Percentiles rank a stretch among this genome's conserved stretches.
These are phyloP conservation scores for Groenewaldozyma sp. DNA, from an alignment of 1,139 yeast genomes.

Conservation along the genomic window DNA sequence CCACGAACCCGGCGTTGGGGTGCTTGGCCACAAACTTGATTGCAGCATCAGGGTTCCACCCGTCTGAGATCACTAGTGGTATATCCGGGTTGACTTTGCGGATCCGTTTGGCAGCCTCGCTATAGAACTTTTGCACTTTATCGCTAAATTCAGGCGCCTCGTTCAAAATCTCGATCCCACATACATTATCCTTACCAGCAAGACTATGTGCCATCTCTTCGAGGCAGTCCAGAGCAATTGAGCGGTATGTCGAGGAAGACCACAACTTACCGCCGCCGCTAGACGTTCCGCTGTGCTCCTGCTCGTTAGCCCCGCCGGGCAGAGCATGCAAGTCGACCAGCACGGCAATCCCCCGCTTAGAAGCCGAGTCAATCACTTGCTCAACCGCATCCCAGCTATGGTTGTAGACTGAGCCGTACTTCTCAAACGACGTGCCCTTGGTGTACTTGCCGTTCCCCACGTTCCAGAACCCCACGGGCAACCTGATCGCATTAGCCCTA, in stretches of 20 bases:
- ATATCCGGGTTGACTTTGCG: constrained; percentile 45
- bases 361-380: constrained; percentile 45
- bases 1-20: constrained; percentile 45
- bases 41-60: constrained; percentile 88
- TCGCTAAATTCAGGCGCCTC: constrained; percentile 61
- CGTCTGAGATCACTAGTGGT: constrained; percentile 81
- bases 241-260: constrained; percentile 38
- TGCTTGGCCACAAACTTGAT: constrained; percentile 51
- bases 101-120: constrained; percentile 55
- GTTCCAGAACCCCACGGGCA: constrained; percentile 91
- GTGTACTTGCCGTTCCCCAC: constrained; percentile 55
- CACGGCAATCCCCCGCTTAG: constrained; percentile 52
- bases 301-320: constrained; percentile 87
- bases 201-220: constrained; percentile 58
- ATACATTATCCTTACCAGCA: constrained; percentile 50
- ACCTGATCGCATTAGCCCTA: constrained; percentile 59
- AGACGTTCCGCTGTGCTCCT: constrained; percentile 71
- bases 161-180: constrained; percentile 77
- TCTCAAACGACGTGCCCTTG: constrained; percentile 52
- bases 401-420: constrained; percentile 45
- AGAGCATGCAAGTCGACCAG: constrained; percentile 80
- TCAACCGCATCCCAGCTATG: constrained; percentile 63
- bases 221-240: constrained; percentile 42
- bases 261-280: constrained; percentile 56
- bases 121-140: constrained; percentile 51